phyloP scores from a whole-genome alignment of 148 eudicot species.

The Arctostaphylos glauca region DNA sequence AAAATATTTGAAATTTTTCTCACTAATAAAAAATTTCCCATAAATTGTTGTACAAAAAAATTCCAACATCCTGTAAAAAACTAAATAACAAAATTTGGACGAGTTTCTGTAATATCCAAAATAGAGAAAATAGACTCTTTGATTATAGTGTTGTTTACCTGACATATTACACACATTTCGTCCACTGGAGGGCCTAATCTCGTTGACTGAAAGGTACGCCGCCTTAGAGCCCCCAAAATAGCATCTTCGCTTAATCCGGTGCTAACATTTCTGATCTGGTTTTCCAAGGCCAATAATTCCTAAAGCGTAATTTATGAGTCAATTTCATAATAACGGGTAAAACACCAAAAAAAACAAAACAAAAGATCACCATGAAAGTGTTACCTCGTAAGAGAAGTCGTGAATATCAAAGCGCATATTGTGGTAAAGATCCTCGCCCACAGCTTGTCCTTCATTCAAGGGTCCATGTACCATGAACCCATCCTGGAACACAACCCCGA shows the following conservation, averaged over 20 bases:
- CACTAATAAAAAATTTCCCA: too few species aligned
- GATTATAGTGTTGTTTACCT: constrained; percentile 38
- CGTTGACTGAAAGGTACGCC: constrained; percentile 35
- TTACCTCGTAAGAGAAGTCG: constrained; percentile 94
- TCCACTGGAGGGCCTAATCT: constrained; percentile 36
- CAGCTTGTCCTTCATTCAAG: neutral
- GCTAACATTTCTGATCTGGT: constrained; percentile 68
- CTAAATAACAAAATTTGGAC: neutral
- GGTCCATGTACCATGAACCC: neutral
- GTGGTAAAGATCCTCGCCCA: constrained; percentile 32
- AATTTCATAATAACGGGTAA: neutral
- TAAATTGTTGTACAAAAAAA: too few species aligned
- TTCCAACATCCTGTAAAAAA: neutral
- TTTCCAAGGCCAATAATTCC: constrained; percentile 85
- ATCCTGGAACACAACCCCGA: neutral
- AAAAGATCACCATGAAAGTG: neutral
- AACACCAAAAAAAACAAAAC: neutral
- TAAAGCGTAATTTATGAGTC: constrained; percentile 10
- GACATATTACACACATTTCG: constrained; percentile 87
- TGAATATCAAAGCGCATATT: constrained; percentile 92
- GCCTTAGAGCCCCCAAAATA: constrained; percentile 50
- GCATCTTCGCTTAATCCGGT: constrained; percentile 72
- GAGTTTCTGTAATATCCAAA: neutral
- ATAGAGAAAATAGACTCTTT: neutral
- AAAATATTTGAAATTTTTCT: too few species aligned